Conservation (phyloP, 2,329 filamentous ascomycete genomes). For the Aspergillus neoniger region DNA sequence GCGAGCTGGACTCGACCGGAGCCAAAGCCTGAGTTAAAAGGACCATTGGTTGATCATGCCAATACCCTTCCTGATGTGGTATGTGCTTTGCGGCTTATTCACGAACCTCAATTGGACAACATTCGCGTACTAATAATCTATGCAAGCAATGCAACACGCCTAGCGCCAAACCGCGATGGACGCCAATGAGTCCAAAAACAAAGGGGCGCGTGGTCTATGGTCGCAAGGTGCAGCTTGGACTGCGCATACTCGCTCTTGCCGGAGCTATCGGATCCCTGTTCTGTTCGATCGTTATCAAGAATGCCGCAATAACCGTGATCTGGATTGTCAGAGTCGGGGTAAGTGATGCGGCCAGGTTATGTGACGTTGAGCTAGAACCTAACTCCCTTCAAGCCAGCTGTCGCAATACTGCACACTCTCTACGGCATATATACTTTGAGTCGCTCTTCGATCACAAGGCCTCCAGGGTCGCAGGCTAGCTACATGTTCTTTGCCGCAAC, state of each 20-base stretch:
- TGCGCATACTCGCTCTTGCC: slow-evolving; percentile 68
- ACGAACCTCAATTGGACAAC: background rate
- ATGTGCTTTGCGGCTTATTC: slow-evolving; percentile 34
- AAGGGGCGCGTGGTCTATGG: slow-evolving; percentile 71
- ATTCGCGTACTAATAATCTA: background rate
- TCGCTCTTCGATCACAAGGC: slow-evolving; percentile 68
- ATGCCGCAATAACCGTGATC: slow-evolving; percentile 63
- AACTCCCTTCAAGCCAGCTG: slow-evolving; percentile 61
- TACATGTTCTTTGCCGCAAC: slow-evolving; percentile 84
- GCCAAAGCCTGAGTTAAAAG: slow-evolving; percentile 65
- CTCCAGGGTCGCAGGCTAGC: slow-evolving; percentile 78
- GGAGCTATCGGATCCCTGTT: slow-evolving; percentile 71
- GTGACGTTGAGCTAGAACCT: background rate
- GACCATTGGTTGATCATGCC: slow-evolving; percentile 72
- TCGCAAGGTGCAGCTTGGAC: slow-evolving; percentile 67
- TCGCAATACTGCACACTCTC: slow-evolving; percentile 68
- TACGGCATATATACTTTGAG: slow-evolving; percentile 83
- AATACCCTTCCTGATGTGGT: slow-evolving; percentile 81
- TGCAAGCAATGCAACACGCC: slow-evolving; percentile 56
- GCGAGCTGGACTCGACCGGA: slow-evolving; percentile 69
- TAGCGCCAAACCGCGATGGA: slow-evolving; percentile 62
- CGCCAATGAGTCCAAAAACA: slow-evolving; percentile 67
- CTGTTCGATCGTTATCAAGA: slow-evolving; percentile 74
- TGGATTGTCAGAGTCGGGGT: slow-evolving; percentile 80
- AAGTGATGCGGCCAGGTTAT: slow-evolving; percentile 38